Conservation (phyloP, 345 rosid species). For the Arabidopsis arenosa region DNA sequence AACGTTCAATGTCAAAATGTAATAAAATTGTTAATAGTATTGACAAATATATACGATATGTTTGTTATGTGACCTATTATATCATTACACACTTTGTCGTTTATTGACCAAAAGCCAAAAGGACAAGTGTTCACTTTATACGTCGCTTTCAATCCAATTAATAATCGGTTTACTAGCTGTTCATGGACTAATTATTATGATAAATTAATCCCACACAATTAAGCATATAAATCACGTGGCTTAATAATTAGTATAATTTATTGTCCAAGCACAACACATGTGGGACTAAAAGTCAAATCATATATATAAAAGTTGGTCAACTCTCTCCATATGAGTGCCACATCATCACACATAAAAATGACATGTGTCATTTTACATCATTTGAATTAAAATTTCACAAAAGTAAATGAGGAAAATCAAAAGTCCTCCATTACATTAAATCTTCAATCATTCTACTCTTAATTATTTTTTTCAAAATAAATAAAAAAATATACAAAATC, state of each 20-base stretch:
- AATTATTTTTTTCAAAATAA: too few relatives aligned
- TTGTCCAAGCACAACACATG: slow-evolving; percentile 11
- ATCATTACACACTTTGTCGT: slow-evolving; percentile 19
- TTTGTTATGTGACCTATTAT: slow-evolving; percentile 10
- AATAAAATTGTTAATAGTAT: not conserved
- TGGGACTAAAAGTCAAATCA: slow-evolving; percentile 33
- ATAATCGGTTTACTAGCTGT: slow-evolving; percentile 27
- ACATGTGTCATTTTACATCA: too few relatives aligned
- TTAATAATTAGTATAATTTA: not conserved
- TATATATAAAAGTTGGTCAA: too few relatives aligned
- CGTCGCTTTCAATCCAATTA: slow-evolving; percentile 32
- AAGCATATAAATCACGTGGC: slow-evolving; percentile 39
- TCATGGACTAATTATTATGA: slow-evolving; percentile 18
- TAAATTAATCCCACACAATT: slow-evolving; percentile 27
- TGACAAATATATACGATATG: not conserved
- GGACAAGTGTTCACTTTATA: slow-evolving; percentile 38
- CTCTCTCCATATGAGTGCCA: too few relatives aligned
- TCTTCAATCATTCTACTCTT: too few relatives aligned
- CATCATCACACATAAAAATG: too few relatives aligned
- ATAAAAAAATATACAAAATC: too few relatives aligned
- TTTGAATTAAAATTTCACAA: too few relatives aligned
- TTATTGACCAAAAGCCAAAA: slow-evolving; percentile 40
- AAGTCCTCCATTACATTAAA: too few relatives aligned
- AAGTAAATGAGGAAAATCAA: too few relatives aligned
- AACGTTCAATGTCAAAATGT: slow-evolving; percentile 1